A percentile compares a stretch with the other conserved stretches of the same genome.
These are phyloP conservation scores for Aurantiochytrium sp. DNA, from an alignment of 108 stramenopile species.

Conservation along the genomic window DNA sequence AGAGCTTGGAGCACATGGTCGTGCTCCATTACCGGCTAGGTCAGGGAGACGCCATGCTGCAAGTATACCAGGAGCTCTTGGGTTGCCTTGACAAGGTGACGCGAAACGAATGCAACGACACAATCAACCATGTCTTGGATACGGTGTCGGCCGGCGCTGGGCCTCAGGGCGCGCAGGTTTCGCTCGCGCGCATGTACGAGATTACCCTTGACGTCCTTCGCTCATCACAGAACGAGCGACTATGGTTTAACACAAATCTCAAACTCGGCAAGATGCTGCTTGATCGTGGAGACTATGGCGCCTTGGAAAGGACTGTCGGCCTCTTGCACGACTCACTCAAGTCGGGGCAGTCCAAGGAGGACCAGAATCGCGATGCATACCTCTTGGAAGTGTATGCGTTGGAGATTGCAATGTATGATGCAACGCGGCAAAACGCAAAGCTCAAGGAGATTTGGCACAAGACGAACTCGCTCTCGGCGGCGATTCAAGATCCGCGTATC, in stretches of 20 bases:
- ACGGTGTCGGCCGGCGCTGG: constrained; percentile 32
- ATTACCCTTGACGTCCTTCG: constrained; percentile 46
- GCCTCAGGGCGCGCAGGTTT: neutral
- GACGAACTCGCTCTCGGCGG: constrained; percentile 24
- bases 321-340: constrained; percentile 38
- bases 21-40: constrained; percentile 30
- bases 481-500: constrained; percentile 51
- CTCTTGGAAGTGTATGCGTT: constrained; percentile 56
- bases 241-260: constrained; percentile 55
- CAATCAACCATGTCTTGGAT: constrained; percentile 42
- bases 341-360: constrained; percentile 38
- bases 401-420: constrained; percentile 41
- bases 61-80: constrained; percentile 31
- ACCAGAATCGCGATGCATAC: constrained; percentile 41
- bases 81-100: constrained; percentile 37
- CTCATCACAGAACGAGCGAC: constrained; percentile 43
- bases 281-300: constrained; percentile 25
- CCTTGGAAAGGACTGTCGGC: constrained; percentile 24
- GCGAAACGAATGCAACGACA: constrained; percentile 52
- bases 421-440: constrained; percentile 30
- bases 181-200: constrained; percentile 45
- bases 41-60: constrained; percentile 18
- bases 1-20: constrained; percentile 44
- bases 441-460: constrained; percentile 37
- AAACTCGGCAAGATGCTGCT: constrained; percentile 36